Evolutionary conservation across 2,329 filamentous ascomycete genomes (phyloP).

Genomic region (Fusarium lateritium): DNA sequence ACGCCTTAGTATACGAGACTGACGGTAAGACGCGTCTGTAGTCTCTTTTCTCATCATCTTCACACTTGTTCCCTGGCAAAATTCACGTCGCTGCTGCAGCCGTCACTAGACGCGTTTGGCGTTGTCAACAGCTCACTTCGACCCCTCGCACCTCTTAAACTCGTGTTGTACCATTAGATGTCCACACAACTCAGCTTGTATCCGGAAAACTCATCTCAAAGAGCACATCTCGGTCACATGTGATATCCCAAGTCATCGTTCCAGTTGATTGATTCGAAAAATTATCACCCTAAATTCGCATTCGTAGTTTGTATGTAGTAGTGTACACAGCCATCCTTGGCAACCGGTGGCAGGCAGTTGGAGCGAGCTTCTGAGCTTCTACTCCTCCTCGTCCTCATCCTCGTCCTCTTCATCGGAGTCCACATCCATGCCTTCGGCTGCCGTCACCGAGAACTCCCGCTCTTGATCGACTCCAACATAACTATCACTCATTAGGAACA

Average conservation of each 20-base stretch:
- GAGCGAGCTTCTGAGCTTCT: conserved; percentile 30
- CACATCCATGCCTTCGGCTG: conserved; percentile 94
- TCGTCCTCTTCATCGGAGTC: conserved; percentile 89
- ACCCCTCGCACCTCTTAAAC: conserved; percentile 47
- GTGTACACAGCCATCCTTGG: conserved; percentile 51
- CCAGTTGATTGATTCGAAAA: conserved; percentile 41
- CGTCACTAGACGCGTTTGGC: conserved; percentile 35
- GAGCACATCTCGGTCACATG: conserved; percentile 46
- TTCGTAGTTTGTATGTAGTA: conserved; percentile 52
- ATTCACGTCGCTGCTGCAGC: conserved; percentile 17
- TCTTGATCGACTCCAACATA: conserved; percentile 98
- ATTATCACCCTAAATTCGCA: conserved; percentile 49
- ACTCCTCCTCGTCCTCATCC: conserved; percentile 60
- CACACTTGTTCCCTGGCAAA: conserved; percentile 16
- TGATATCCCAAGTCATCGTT: conserved; percentile 27
- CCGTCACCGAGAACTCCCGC: conserved; percentile 86
- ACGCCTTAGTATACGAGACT: conserved; percentile 36
- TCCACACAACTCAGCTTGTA: conserved; percentile 52
- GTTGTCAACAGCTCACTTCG: conserved; percentile 37
- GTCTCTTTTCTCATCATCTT: conserved; percentile 27
- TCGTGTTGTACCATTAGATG: conserved; percentile 47
- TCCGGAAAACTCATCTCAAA: conserved; percentile 49
- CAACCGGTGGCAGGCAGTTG: conserved; percentile 37
- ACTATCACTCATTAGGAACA: conserved; percentile 97
- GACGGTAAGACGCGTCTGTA: conserved; percentile 32